Conservation (phyloP, 75 land plant genomes). For the Ceratopteris richardii region DNA sequence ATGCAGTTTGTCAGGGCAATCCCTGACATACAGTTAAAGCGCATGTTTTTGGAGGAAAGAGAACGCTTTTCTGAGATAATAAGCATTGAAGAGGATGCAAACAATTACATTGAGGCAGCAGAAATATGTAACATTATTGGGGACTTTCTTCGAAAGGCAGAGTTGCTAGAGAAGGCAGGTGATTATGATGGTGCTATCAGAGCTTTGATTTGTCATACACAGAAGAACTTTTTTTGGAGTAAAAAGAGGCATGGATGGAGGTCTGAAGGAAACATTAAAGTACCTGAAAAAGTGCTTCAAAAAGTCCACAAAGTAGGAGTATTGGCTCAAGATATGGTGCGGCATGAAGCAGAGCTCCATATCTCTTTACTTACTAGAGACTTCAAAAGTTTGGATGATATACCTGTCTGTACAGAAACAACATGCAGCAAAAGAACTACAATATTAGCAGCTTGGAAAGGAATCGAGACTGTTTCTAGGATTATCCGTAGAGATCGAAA, state of each 20-base stretch:
- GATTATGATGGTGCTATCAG: conserved; percentile 13
- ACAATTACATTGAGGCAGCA: conserved; percentile 48
- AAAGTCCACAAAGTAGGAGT: conserved; percentile 29
- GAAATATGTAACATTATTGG: conserved; percentile 31
- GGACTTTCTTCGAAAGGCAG: conserved; percentile 30
- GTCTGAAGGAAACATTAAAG: conserved; percentile 12
- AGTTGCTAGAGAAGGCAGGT: conserved; percentile 41
- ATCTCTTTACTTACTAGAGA: neutral
- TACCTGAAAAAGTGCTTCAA: conserved; percentile 19
- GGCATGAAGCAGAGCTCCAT: neutral
- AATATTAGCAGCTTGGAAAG: neutral
- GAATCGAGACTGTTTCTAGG: neutral
- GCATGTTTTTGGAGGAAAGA: conserved; percentile 25
- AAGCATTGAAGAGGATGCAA: conserved; percentile 27
- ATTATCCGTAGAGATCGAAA: neutral
- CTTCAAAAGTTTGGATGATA: neutral
- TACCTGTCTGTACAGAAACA: neutral
- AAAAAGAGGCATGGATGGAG: conserved; percentile 43
- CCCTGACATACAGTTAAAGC: conserved; percentile 19
- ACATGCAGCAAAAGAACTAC: neutral
- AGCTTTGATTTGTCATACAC: conserved; percentile 23
- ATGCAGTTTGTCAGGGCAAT: conserved; percentile 53
- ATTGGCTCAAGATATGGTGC: conserved; percentile 13
- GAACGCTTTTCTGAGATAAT: conserved; percentile 40
- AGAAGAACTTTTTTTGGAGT: conserved; percentile 32